Evolutionary conservation across 345 rosid species (phyloP).

Genomic region (Noccaea caerulescens): DNA sequence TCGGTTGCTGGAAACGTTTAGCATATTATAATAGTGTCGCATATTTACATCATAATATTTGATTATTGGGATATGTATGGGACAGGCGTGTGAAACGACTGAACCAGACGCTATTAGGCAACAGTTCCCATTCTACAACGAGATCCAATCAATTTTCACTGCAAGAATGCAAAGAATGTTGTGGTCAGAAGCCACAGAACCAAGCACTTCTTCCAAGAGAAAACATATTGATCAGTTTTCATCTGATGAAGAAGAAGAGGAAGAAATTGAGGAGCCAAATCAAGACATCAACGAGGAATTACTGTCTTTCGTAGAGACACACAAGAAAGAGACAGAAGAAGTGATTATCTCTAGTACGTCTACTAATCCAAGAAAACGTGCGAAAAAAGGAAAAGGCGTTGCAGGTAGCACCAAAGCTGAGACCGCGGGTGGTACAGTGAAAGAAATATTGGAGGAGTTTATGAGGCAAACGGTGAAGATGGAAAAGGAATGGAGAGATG

Average conservation of each 20-base stretch:
- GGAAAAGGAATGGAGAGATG: slow-evolving; percentile 91
- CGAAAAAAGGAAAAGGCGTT: slow-evolving; percentile 59
- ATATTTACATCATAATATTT: slow-evolving; percentile 3
- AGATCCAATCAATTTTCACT: slow-evolving; percentile 71
- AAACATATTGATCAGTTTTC: slow-evolving; percentile 50
- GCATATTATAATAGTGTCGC: neutral
- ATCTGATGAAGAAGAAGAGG: slow-evolving; percentile 72
- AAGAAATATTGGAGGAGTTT: slow-evolving; percentile 69
- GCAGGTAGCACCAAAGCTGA: slow-evolving; percentile 21
- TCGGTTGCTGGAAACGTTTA: slow-evolving; percentile 3
- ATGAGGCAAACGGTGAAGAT: slow-evolving; percentile 80
- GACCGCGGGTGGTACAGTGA: slow-evolving; percentile 40
- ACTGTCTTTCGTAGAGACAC: slow-evolving; percentile 39
- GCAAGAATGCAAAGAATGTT: slow-evolving; percentile 75
- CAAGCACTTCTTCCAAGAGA: slow-evolving; percentile 66
- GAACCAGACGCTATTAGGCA: slow-evolving; percentile 77
- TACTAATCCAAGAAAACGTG: slow-evolving; percentile 44
- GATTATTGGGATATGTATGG: neutral
- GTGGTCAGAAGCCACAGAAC: slow-evolving; percentile 80
- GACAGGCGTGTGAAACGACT: slow-evolving; percentile 79
- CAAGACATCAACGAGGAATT: slow-evolving; percentile 42
- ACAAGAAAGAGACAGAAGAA: slow-evolving; percentile 37
- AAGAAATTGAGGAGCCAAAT: slow-evolving; percentile 33
- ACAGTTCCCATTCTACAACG: slow-evolving; percentile 80
- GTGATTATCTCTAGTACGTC: slow-evolving; percentile 23